Conservation (phyloP, 2,329 filamentous ascomycete genomes). For the Amauroascus niger region DNA sequence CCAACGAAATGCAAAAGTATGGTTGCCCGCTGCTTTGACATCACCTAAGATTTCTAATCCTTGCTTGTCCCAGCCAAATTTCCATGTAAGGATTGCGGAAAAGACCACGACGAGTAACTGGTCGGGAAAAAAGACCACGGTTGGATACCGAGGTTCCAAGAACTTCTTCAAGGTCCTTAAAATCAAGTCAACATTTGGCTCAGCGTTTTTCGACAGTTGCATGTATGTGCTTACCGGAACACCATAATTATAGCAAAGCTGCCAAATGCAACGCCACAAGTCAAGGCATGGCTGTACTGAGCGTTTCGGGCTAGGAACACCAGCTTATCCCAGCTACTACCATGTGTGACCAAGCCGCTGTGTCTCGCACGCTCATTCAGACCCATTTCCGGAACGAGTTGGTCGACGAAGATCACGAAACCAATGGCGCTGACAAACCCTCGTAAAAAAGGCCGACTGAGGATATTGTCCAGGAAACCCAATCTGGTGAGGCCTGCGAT, state of each 20-base stretch:
- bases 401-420: conserved; percentile 90
- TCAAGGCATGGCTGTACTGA: conserved; percentile 59
- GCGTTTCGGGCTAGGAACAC: conserved; percentile 64
- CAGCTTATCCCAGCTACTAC: conserved; percentile 78
- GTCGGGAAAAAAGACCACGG: conserved; percentile 81
- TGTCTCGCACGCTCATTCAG: conserved; percentile 57
- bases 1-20: conserved; percentile 70
- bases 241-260: conserved; percentile 86
- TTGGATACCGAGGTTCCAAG: conserved; percentile 67
- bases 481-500: conserved; percentile 73
- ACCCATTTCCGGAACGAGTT: conserved; percentile 83
- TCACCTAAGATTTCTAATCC: conserved; percentile 78
- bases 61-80: conserved; percentile 64
- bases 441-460: conserved; percentile 82
- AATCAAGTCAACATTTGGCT: background rate
- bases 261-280: conserved; percentile 62
- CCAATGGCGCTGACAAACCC: conserved; percentile 97
- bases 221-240: conserved; percentile 52
- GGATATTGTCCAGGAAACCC: conserved; percentile 87
- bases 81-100: conserved; percentile 69
- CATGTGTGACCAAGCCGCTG: conserved; percentile 58
- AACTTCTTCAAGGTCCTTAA: conserved; percentile 66
- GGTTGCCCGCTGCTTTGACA: conserved; percentile 62
- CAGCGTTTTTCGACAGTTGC: background rate
- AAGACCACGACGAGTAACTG: conserved; percentile 81